Evolutionary conservation across 139 green algal species (phyloP).

Genomic region (Mychonastes homosphaera): DNA sequence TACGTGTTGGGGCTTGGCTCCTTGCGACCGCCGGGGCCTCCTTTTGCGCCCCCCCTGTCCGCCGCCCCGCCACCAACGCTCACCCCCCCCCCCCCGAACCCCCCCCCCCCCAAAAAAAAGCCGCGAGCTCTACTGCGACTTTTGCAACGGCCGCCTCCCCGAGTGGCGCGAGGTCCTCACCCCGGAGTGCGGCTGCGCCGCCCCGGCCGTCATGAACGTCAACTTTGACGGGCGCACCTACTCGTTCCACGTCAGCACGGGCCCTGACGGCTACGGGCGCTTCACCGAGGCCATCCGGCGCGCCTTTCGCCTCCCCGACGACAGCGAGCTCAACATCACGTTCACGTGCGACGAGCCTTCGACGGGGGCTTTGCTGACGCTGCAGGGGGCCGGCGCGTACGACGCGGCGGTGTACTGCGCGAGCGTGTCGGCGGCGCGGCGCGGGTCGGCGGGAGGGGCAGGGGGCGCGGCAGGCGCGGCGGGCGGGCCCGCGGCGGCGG

Average conservation of each 20-base stretch:
- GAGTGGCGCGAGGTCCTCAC: slow-evolving; percentile 70
- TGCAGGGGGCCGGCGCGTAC: slow-evolving; percentile 75
- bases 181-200: slow-evolving; percentile 30
- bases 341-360: slow-evolving; percentile 85
- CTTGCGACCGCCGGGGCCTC: no score
- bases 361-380: slow-evolving; percentile 60
- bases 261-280: slow-evolving; percentile 56
- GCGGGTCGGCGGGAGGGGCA: slow-evolving; percentile 11
- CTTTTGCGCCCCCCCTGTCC: no score
- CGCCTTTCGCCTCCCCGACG: slow-evolving; percentile 67
- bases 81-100: background rate
- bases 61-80: no score
- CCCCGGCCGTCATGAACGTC: slow-evolving; percentile 83
- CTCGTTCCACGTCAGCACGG: slow-evolving; percentile 26
- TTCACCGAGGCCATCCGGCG: slow-evolving; percentile 73
- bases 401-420: slow-evolving; percentile 84
- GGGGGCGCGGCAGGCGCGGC: background rate
- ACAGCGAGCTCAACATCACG: slow-evolving; percentile 83
- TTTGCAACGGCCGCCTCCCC: slow-evolving; percentile 60
- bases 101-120: slow-evolving; percentile 39
- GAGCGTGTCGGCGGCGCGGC: slow-evolving; percentile 66
- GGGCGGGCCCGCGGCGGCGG: no score
- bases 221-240: slow-evolving; percentile 76
- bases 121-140: slow-evolving; percentile 76
- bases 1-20: slow-evolving; percentile 9